Conservation (phyloP, 2,329 filamentous ascomycete genomes). For the Colletotrichum tamarilloi region DNA sequence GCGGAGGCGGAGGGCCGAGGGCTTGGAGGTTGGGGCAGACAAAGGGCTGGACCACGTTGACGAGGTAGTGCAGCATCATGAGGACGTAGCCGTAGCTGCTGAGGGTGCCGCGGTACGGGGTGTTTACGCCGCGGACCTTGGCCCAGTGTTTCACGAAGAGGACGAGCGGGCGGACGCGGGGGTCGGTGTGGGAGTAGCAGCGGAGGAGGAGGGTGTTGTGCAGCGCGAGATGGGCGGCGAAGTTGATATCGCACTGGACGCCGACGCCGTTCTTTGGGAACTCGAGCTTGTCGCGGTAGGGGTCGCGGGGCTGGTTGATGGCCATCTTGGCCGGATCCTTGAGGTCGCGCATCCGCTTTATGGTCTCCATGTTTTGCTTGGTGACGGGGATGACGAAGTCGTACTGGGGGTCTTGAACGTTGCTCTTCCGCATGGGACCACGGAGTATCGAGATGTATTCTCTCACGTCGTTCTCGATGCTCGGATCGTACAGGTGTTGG, state of each 20-base stretch:
- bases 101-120: slow-evolving; percentile 84
- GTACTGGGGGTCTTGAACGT: slow-evolving; percentile 35
- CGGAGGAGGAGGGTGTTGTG: slow-evolving; percentile 86
- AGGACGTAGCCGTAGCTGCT: slow-evolving; percentile 92
- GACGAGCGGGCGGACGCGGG: slow-evolving; percentile 80
- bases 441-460: slow-evolving; percentile 64
- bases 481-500: slow-evolving; percentile 56
- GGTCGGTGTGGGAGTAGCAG: slow-evolving; percentile 84
- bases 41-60: slow-evolving; percentile 83
- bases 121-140: slow-evolving; percentile 86
- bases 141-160: slow-evolving; percentile 94
- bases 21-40: slow-evolving; percentile 86
- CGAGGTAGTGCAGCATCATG: slow-evolving; percentile 91
- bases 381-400: slow-evolving; percentile 53
- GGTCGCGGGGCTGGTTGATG: slow-evolving; percentile 63
- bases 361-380: slow-evolving; percentile 43
- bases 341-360: slow-evolving; percentile 58
- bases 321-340: slow-evolving; percentile 61
- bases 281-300: slow-evolving; percentile 72
- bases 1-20: slow-evolving; percentile 57
- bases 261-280: slow-evolving; percentile 82
- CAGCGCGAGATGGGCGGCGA: slow-evolving; percentile 83
- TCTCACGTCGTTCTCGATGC: slow-evolving; percentile 49
- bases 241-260: slow-evolving; percentile 94
- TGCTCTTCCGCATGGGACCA: slow-evolving; percentile 43